A percentile compares a stretch with the other conserved stretches of the same genome.
These are phyloP conservation scores for Ilex asprella DNA, from an alignment of 257 asterid genomes.

Conservation along the genomic window DNA sequence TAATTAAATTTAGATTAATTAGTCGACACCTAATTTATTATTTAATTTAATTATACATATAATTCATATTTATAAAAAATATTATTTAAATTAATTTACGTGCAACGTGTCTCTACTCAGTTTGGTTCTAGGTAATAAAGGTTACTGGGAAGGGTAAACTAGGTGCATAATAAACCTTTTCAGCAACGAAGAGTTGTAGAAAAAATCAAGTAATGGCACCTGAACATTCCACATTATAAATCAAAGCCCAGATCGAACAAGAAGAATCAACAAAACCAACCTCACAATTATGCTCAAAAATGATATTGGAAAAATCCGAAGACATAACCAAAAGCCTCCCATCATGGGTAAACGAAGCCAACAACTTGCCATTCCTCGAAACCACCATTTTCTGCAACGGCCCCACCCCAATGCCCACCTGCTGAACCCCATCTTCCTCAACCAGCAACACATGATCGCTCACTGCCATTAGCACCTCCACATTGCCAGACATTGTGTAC, in stretches of 20 bases:
- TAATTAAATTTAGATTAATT: too few relatives aligned
- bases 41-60: too few relatives aligned
- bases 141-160: too few relatives aligned
- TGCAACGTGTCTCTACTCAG: too few relatives aligned
- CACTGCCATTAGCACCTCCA: slow-evolving; percentile 83
- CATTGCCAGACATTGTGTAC: slow-evolving; percentile 86
- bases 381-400: slow-evolving; percentile 91
- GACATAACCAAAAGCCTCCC: slow-evolving; percentile 86
- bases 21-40: too few relatives aligned
- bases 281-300: slow-evolving; percentile 79
- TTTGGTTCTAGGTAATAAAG: too few relatives aligned
- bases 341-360: slow-evolving; percentile 82
- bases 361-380: slow-evolving; percentile 72
- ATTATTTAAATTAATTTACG: too few relatives aligned
- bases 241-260: background rate
- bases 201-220: too few relatives aligned
- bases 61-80: too few relatives aligned
- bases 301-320: slow-evolving; percentile 63
- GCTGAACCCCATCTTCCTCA: slow-evolving; percentile 87
- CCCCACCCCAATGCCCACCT: slow-evolving; percentile 61
- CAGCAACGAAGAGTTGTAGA: too few relatives aligned
- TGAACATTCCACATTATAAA: too few relatives aligned
- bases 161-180: too few relatives aligned
- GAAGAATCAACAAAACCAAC: slow-evolving; percentile 19
- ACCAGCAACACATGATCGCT: slow-evolving; percentile 72